Evolutionary conservation across 2,329 filamentous ascomycete genomes (phyloP), one percentile per base, ranked within the genome.

Genomic region (Neonectria hederae): DNA sequence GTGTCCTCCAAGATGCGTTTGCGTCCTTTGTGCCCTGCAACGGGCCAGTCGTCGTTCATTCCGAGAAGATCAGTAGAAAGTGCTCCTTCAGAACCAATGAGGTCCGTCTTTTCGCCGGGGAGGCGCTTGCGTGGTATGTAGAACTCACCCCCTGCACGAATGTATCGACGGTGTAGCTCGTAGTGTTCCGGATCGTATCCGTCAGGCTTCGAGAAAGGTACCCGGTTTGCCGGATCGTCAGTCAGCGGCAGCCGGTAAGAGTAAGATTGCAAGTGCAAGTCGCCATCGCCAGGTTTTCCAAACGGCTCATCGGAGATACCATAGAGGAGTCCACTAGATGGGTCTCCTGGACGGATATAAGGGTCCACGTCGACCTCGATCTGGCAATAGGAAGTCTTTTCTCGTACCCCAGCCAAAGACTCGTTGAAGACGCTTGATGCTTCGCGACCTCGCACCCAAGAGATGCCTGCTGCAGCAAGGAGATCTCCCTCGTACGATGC

Each of bases 61-160:
- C 43, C 54, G 4, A 57, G 30, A 4, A 57, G 28, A 13, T 57
- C 54, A 8, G 54, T 57, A 3, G 43, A 57, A 5, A 57, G 17
- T 2, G 54, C 43, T 9, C 54, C 54, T 48, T 57, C 54, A 7
- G 54, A 57, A 9, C 43, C 54, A n/a, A 57, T 57, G 5, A 57
- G 21, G 19, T 57, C 54, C 7, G 54, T 57, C 8, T 57, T 57
- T 8, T 35, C 21, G 7, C 40, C 13, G 0, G 43, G 42, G 4
- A 40, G 13, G 2, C 54, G 7, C 8, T 57, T 57, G 0, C 19
- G 13, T 24, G 42, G 54, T 5, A 28, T 38, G 26, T 57, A 57
- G 4, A 40, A 35, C 2, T 56, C 54, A 14, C 54, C 54, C 2
- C 42, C 42, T 9, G 54, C 54, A 17, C 4, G 6, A 5, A 57